Percentiles rank a stretch among this genome's conserved stretches.
These are phyloP conservation scores for Fonsecaea erecta DNA, from an alignment of 2,329 filamentous ascomycete genomes.

Conservation along the genomic window DNA sequence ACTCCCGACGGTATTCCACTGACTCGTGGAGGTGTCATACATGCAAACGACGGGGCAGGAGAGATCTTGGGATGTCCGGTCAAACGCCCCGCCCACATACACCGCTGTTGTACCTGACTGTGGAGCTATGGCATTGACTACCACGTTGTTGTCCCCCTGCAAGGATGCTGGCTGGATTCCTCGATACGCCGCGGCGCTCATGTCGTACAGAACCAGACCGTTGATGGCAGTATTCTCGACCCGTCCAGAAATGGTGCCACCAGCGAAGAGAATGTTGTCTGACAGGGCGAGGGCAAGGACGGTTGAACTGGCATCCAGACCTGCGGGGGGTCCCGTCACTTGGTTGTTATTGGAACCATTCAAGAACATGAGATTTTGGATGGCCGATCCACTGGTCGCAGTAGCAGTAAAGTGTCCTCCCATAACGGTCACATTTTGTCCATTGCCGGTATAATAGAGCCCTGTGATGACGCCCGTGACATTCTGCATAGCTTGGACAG, in stretches of 20 bases:
- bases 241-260: slow-evolving; percentile 76
- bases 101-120: slow-evolving; percentile 73
- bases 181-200: slow-evolving; percentile 65
- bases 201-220: slow-evolving; percentile 80
- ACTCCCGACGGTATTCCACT: slow-evolving; percentile 81
- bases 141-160: slow-evolving; percentile 68
- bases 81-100: slow-evolving; percentile 84
- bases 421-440: slow-evolving; percentile 81
- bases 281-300: slow-evolving; percentile 73
- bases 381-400: slow-evolving; percentile 68
- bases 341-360: slow-evolving; percentile 71
- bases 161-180: slow-evolving; percentile 75
- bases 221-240: slow-evolving; percentile 66
- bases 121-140: slow-evolving; percentile 76
- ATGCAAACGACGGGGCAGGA: slow-evolving; percentile 81
- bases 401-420: slow-evolving; percentile 82
- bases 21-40: slow-evolving; percentile 69
- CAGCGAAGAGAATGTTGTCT: slow-evolving; percentile 74
- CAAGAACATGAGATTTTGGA: slow-evolving; percentile 82
- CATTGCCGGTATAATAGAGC: slow-evolving; percentile 72
- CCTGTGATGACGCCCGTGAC: slow-evolving; percentile 68
- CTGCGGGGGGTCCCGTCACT: slow-evolving; percentile 70
- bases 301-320: slow-evolving; percentile 72
- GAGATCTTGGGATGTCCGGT: slow-evolving; percentile 74
- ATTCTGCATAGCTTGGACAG: slow-evolving; percentile 42